Conservation (phyloP, 768 basidiomycete genomes). For the Podaxis mareebaensis region DNA sequence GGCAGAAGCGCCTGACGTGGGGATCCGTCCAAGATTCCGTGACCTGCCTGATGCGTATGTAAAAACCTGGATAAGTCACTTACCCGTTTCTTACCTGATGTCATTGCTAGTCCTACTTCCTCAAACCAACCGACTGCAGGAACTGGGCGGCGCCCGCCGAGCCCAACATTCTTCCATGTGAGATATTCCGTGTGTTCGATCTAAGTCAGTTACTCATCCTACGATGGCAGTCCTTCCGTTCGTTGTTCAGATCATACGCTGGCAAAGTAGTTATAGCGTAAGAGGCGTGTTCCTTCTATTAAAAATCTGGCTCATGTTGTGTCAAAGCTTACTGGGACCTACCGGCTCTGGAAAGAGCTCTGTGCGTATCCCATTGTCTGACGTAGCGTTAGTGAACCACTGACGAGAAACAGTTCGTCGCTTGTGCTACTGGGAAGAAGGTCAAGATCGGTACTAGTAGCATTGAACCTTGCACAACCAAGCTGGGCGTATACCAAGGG, state of each 20-base stretch:
- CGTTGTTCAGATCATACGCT: not conserved
- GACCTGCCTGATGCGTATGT: not conserved
- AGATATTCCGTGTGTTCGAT: too few relatives aligned
- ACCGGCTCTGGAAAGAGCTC: not conserved
- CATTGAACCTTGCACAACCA: not conserved
- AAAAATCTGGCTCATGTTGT: not conserved
- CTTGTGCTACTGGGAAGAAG: not conserved
- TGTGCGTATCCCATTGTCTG: not conserved
- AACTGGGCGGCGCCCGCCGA: too few relatives aligned
- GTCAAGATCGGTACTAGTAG: not conserved
- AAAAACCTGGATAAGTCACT: too few relatives aligned
- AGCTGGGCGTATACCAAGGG: not conserved
- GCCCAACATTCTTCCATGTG: too few relatives aligned
- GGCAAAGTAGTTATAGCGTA: not conserved
- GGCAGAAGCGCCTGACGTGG: not conserved
- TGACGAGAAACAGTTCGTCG: not conserved
- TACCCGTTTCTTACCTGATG: too few relatives aligned
- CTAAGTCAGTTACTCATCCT: too few relatives aligned
- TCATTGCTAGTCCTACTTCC: too few relatives aligned
- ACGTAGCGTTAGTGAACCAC: not conserved
- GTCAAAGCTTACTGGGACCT: not conserved
- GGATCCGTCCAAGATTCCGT: not conserved
- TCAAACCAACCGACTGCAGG: too few relatives aligned
- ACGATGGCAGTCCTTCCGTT: not conserved
- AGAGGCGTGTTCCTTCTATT: not conserved